Evolutionary conservation across 2,329 filamentous ascomycete genomes (phyloP).

Genomic region (Aspergillus fischeri): DNA sequence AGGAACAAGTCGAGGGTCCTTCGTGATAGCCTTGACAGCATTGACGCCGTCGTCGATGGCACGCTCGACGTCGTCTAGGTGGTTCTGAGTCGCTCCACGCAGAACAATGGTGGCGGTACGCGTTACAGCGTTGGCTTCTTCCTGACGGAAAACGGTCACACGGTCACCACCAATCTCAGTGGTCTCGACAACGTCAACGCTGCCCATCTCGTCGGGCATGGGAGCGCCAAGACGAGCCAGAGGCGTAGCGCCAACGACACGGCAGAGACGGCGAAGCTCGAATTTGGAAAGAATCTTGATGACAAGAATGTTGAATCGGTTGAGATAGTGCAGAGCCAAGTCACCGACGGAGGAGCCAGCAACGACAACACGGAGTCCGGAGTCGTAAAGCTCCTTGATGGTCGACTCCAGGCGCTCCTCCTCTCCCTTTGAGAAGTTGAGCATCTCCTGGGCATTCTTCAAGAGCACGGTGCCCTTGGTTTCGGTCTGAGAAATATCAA

Average conservation of each 20-base stretch:
- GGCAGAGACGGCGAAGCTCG: conserved; percentile 88
- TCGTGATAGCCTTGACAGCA: conserved; percentile 96
- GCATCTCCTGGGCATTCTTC: conserved; percentile 97
- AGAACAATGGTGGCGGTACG: conserved; percentile 92
- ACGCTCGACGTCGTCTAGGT: conserved; percentile 93
- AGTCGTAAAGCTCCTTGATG: conserved; percentile 95
- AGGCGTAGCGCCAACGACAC: conserved; percentile 94
- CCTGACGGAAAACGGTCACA: conserved; percentile 97
- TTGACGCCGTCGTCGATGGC: conserved; percentile 98
- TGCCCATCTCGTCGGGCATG: conserved; percentile 99
- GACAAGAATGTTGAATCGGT: conserved; percentile 91
- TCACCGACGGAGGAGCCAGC: conserved; percentile 93
- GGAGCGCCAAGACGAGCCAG: conserved; percentile 90
- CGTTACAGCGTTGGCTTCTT: conserved; percentile 71
- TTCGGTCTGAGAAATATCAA: conserved; percentile 94
- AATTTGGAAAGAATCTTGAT: conserved; percentile 99
- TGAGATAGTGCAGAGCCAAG: conserved; percentile 93
- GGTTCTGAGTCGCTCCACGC: conserved; percentile 93
- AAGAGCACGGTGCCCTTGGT: conserved; percentile 97
- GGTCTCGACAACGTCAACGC: conserved; percentile 90
- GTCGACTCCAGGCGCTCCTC: conserved; percentile 83
- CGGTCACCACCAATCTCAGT: conserved; percentile 96
- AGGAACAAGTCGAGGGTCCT: conserved; percentile 83
- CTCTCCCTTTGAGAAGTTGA: conserved; percentile 97
- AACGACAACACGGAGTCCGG: conserved; percentile 84